Base-by-base conservation (phyloP, 1,284 basidiomycete genomes). In the Microbotryomycetes sp. region DNA sequence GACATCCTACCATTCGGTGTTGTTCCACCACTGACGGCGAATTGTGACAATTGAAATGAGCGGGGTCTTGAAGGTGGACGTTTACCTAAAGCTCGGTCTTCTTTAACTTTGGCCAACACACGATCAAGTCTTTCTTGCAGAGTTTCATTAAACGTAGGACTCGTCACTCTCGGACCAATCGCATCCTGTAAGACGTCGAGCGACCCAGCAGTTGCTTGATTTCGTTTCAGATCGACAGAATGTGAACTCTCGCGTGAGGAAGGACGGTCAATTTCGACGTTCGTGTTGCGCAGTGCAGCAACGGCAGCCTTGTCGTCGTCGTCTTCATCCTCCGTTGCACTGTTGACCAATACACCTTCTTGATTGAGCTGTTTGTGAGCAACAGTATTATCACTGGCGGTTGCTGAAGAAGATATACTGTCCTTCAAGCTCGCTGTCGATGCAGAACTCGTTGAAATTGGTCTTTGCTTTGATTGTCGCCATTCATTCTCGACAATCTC, bases 401-500 rank as follows among this genome's bases (percentile, higher is more conserved):
- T 42, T 42, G 36, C 36, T 12, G 36, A 12, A n/a, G n/a, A n/a
- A n/a, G n/a, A n/a, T n/a, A n/a, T n/a, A n/a, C n/a, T n/a, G n/a
- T n/a, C n/a, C n/a, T n/a, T n/a, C n/a, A n/a, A n/a, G n/a, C n/a
- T n/a, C n/a, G n/a, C n/a, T n/a, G n/a, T n/a, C n/a, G n/a, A n/a
- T n/a, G n/a, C n/a, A 12, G 36, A 42, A 42, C 36, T 19, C 36
- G 45, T 29, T 14, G 54, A 50, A 22, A 29, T 49, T 28, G 52
- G 60, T 2, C 48, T 53, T 45, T 50, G 31, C 12, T 52, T 32
- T 15, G 51, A 56, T 19, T 46, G 48, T 29, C 51, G 50, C 80
- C 86, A 86, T 70, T 92, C 93, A 72, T 88, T 84, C 73, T 93
- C 89, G 42, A 96, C 83, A 60, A 96, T 87, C 64, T 92, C 86